Evolutionary conservation across 2,329 filamentous ascomycete genomes (phyloP).

Genomic region (Podosphaera leucotricha): DNA sequence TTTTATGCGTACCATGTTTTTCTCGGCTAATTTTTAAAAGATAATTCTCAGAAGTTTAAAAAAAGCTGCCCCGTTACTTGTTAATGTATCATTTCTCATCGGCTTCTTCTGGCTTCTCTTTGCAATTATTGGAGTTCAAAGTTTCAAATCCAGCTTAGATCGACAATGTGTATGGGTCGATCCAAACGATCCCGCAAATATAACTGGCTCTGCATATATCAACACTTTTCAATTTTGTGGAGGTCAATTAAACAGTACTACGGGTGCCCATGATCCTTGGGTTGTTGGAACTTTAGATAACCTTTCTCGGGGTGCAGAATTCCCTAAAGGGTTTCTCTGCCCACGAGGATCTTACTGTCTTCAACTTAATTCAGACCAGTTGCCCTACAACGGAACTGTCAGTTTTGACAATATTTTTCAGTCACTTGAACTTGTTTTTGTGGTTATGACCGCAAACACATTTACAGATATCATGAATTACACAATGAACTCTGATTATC

Average conservation of each 20-base stretch:
- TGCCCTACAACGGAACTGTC: constrained; percentile 60
- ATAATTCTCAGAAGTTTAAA: constrained; percentile 90
- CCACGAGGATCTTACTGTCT: constrained; percentile 65
- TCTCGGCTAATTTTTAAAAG: constrained; percentile 18
- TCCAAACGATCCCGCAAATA: constrained; percentile 29
- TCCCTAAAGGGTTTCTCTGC: constrained; percentile 69
- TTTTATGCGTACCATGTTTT: constrained; percentile 3
- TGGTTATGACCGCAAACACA: constrained; percentile 96
- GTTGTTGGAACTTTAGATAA: constrained; percentile 23
- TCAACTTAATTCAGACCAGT: constrained; percentile 34
- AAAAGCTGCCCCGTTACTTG: constrained; percentile 72
- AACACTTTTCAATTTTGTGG: constrained; percentile 62
- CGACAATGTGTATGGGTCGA: constrained; percentile 62
- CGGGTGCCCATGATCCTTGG: constrained; percentile 41
- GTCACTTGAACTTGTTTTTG: constrained; percentile 82
- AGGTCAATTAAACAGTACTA: constrained; percentile 44
- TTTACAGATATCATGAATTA: constrained; percentile 90
- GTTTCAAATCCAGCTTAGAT: constrained; percentile 66
- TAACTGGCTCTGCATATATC: constrained; percentile 27
- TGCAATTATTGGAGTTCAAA: constrained; percentile 89
- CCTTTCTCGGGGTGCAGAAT: constrained; percentile 25
- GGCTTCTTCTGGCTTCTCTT: constrained; percentile 96
- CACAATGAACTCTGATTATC: constrained; percentile 75
- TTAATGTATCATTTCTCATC: constrained; percentile 85
- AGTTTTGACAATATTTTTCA: constrained; percentile 90